Percentiles rank a stretch among this genome's conserved stretches.
phyloP scores from a whole-genome alignment of 441 rosid species.

The Syzygium syzygioides region DNA sequence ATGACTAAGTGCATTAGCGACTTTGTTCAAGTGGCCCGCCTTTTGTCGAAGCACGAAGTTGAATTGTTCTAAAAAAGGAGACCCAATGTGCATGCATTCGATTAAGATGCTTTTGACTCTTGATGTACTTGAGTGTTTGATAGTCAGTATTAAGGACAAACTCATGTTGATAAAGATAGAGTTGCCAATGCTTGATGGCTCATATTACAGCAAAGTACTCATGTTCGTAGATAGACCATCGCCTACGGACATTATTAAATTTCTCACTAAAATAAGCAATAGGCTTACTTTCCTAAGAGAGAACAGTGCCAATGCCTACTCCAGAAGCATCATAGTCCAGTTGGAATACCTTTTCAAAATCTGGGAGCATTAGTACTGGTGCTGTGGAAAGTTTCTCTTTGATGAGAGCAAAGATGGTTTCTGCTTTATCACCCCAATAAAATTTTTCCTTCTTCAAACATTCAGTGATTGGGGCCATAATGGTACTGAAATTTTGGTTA shows the following conservation, averaged over 20 bases:
- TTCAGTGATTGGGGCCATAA: no score
- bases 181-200: not conserved
- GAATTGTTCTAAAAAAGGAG: no score
- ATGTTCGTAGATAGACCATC: not conserved
- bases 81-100: not conserved
- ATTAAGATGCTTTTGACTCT: not conserved
- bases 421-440: fast-evolving
- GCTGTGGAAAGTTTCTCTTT: not conserved
- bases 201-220: not conserved
- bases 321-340: not conserved
- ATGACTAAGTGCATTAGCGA: no score
- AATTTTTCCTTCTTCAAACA: not conserved
- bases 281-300: not conserved
- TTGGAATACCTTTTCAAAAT: not conserved
- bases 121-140: not conserved
- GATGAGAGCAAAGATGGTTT: not conserved
- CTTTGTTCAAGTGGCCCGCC: no score
- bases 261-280: not conserved
- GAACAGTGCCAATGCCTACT: fast-evolving
- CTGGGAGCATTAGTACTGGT: not conserved
- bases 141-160: not conserved
- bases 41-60: no score
- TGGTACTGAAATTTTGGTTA: fast-evolving
- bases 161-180: not conserved
- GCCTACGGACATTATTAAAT: not conserved